Evolutionary conservation across 208 protist species (phyloP), one percentile per base, ranked within the genome.

Genomic region (Leishmania turanica): DNA sequence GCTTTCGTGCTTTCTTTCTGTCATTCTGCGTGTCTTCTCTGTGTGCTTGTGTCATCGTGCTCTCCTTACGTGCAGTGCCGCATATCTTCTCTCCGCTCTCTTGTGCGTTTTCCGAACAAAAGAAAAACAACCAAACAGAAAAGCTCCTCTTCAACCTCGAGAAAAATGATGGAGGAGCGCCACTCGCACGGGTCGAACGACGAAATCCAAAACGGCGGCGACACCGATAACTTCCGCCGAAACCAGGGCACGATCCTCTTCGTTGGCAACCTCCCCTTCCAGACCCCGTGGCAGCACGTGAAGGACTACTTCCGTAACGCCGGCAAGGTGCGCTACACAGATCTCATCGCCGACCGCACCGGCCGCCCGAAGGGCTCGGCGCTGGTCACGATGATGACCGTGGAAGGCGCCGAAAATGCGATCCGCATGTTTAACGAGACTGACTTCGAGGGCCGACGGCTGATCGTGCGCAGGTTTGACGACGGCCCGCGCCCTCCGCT

Each of bases 291-390:
- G 94, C 93, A 96, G 85, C 82, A 91, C 79, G 88, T 98, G 47
- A 98, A 98, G 89, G 94, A 97, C 80, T 90, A 96, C 86, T 96
- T 98, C 77, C 87, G 89, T 47, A 86, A 90, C 58, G 90, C 92
- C 49, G 95, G 95, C 74, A 91, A 95, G 79, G 94, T 98, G 78
- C 88, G 88, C 76, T 95, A 96, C 82, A 96, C 91, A 13, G 94
- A 98, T 77, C 88, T 98, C 74, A 95, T 96, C 65, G 91, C 91
- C 51, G 94, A 97, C 78, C 84, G 83, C 73, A 88, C 77, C 69
- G 92, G 92, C 62, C 68, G 89, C 11, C 92, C 92, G n/a, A 96
- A 93, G 77, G 95, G 95, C 40, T 96, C 91, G 34, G 95, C 92
- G 58, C 80, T 97, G 53, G 95, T 98, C 40, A 94, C 92, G 15